Evolutionary conservation across 108 stramenopile genomes (phyloP).

Genomic region (Skeletonema marinoi): DNA sequence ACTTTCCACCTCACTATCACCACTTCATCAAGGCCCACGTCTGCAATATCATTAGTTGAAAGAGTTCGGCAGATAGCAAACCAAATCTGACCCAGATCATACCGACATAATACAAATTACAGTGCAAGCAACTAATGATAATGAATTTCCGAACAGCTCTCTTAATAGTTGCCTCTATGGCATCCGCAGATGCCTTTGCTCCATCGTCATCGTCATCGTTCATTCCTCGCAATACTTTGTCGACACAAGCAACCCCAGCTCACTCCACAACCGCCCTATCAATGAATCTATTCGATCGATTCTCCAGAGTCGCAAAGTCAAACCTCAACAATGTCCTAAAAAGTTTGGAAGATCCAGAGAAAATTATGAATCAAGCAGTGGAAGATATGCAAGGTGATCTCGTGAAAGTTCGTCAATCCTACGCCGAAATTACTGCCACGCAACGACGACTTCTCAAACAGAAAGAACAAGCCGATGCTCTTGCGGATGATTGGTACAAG

Average conservation of each 20-base stretch:
- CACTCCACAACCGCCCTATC: slow-evolving; percentile 41
- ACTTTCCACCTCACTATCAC: too few species aligned
- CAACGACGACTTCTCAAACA: slow-evolving; percentile 92
- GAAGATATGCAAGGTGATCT: slow-evolving; percentile 98
- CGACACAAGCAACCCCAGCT: slow-evolving; percentile 11
- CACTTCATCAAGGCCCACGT: background rate
- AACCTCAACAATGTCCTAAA: slow-evolving; percentile 92
- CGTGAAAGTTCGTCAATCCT: slow-evolving; percentile 94
- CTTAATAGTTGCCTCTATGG: slow-evolving; percentile 27
- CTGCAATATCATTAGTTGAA: background rate
- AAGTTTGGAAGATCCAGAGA: slow-evolving; percentile 95
- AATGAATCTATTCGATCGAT: slow-evolving; percentile 89
- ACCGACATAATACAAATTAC: background rate
- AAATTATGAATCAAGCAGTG: slow-evolving; percentile 94
- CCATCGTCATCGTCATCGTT: slow-evolving; percentile 18
- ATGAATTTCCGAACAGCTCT: slow-evolving; percentile 37
- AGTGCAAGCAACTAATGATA: background rate
- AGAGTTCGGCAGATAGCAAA: background rate
- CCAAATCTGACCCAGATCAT: background rate
- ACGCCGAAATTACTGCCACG: slow-evolving; percentile 96
- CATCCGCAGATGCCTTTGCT: slow-evolving; percentile 30
- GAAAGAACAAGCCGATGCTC: slow-evolving; percentile 85
- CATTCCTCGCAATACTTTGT: background rate
- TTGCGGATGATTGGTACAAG: slow-evolving; percentile 92
- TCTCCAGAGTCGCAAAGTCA: slow-evolving; percentile 82